Percentiles rank a stretch among this genome's conserved stretches.
Evolutionary conservation across 2,329 filamentous ascomycete genomes (phyloP).

Genomic region (Zymoseptoria brevis): DNA sequence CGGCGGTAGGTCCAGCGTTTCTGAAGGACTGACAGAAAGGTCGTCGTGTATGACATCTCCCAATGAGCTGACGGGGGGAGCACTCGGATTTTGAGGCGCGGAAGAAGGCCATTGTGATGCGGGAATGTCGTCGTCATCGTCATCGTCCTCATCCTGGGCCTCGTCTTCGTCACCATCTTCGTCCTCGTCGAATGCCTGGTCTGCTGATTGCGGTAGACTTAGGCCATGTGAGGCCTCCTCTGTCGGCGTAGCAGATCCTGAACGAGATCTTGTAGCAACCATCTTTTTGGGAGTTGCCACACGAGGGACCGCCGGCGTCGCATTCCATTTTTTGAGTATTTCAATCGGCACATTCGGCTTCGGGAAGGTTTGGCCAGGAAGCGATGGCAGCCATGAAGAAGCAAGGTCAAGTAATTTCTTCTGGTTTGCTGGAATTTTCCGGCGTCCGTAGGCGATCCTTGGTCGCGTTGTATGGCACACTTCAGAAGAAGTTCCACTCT

Average conservation of each 20-base stretch:
- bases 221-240: neutral
- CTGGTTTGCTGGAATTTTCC: slow-evolving; percentile 41
- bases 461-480: neutral
- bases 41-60: neutral
- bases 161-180: neutral
- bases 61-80: neutral
- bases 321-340: slow-evolving; percentile 26
- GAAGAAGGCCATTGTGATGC: neutral
- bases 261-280: neutral
- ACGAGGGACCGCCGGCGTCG: neutral
- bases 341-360: slow-evolving; percentile 33
- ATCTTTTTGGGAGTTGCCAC: neutral
- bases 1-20: neutral
- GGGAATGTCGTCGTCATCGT: neutral
- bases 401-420: slow-evolving; percentile 39
- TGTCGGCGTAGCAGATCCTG: neutral
- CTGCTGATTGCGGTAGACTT: neutral
- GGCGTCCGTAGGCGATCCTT: slow-evolving; percentile 18
- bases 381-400: slow-evolving; percentile 34
- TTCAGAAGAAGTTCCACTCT: neutral
- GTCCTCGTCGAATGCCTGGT: neutral
- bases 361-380: slow-evolving; percentile 30
- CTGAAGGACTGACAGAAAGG: neutral
- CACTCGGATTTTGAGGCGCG: neutral
- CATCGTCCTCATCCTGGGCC: neutral